Base-by-base conservation (phyloP, 306 rosid species). In the Medicago arabica region DNA sequence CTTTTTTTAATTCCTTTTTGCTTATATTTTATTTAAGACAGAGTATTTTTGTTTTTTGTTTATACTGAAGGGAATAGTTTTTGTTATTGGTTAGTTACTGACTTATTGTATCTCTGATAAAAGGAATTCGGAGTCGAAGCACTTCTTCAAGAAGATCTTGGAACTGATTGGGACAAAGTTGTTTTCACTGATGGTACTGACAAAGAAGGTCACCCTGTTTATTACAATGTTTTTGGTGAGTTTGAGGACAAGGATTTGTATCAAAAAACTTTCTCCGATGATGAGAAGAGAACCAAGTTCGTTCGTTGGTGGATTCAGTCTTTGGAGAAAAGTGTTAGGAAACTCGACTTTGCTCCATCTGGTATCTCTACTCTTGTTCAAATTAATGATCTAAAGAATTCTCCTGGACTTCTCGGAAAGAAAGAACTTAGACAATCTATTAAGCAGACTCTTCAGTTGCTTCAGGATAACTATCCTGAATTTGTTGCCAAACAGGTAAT, bases 401-500 rank as follows among this genome's bases (percentile, higher is more conserved):
- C 95, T 0, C 95, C 98, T 0, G 95, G 95, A 7, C 95, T 93
- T 0, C 97, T 93, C 0, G 69, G 78, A 10, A 92, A 90, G 87
- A 86, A 87, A 77, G 97, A 90, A 69, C 97, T 87, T 44, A 66
- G 96, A 67, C 87, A 64, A 14, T 93, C 96, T 11, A 92, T 95
- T 9, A 92, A 94, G 36, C 96, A 90, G 70, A 96, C 96, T 6
- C 89, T 94, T 72, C 90, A 76, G 2, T 44, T 94, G 72, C 80
- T 94, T 55, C 98, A 94, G 69, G 98, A 94, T 75, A 94, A 94
- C 64, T 94, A 94, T 85, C 98, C 98, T 0, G 98, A 94, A 68
- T 83, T 92, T 40, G 94, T 94, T 0, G 98, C 98, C 66, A 94
- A 91, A 54, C 91, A 93, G 80, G 98, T 58, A 28, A 28, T 28